Percentiles rank a stretch among this genome's conserved stretches.
phyloP scores from a whole-genome alignment of 257 asterid genomes.

The Haberlea rhodopensis region DNA sequence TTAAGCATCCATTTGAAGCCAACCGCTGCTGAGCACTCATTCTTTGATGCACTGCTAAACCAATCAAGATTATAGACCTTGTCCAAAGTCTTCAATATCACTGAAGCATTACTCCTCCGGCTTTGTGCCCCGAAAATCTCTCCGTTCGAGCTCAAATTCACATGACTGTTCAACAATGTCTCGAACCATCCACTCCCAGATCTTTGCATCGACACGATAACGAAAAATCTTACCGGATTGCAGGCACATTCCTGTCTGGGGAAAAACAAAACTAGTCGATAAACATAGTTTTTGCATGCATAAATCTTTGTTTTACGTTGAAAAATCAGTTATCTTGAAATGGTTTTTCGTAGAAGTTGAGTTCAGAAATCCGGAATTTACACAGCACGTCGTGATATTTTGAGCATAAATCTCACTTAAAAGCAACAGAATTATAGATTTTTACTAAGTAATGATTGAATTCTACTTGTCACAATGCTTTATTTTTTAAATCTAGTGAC shows the following conservation, averaged over 20 bases:
- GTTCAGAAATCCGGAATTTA: too few relatives aligned
- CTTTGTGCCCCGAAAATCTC: slow-evolving; percentile 55
- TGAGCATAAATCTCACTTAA: too few relatives aligned
- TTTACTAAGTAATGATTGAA: too few relatives aligned
- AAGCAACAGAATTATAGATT: too few relatives aligned
- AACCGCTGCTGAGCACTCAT: slow-evolving; percentile 77
- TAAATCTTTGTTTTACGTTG: background rate
- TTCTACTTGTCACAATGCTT: too few relatives aligned
- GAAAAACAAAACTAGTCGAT: background rate
- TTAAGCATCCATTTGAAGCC: slow-evolving; percentile 98
- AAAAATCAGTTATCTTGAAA: too few relatives aligned
- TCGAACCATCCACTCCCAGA: slow-evolving; percentile 98
- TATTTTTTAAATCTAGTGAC: too few relatives aligned
- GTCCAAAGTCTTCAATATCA: slow-evolving; percentile 40
- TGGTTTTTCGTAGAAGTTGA: too few relatives aligned
- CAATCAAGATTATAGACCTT: slow-evolving; percentile 67
- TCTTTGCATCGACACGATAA: slow-evolving; percentile 78
- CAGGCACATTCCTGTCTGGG: slow-evolving; percentile 78
- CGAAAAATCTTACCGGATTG: slow-evolving; percentile 70
- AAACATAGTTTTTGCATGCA: background rate
- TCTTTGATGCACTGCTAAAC: slow-evolving; percentile 72
- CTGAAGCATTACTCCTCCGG: slow-evolving; percentile 50
- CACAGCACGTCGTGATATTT: too few relatives aligned
- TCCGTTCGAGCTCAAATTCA: slow-evolving; percentile 76
- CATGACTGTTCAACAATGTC: slow-evolving; percentile 72